phyloP scores from a whole-genome alignment of 1,284 basidiomycete genomes.

The Ganoderma multipileum region DNA sequence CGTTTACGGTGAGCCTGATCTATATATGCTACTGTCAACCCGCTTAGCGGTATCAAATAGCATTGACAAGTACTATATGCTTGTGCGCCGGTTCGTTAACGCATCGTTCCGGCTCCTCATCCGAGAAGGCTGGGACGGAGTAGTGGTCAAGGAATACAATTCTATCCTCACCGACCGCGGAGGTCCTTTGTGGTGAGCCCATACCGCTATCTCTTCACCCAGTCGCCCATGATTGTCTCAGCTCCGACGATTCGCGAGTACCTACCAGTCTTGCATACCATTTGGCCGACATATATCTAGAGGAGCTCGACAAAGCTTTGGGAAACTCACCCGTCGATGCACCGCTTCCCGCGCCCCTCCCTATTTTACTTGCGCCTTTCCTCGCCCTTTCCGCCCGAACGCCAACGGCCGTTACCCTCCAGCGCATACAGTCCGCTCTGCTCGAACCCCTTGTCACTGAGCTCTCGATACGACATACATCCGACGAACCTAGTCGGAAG shows the following conservation, averaged over 20 bases:
- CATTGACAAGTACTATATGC: conserved; percentile 97
- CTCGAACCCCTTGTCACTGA: conserved; percentile 69
- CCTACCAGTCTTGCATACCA: conserved; percentile 87
- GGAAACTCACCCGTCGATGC: conserved; percentile 30
- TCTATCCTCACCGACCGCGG: conserved; percentile 65
- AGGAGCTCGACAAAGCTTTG: conserved; percentile 86
- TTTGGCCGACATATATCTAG: conserved; percentile 88
- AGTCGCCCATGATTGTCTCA: conserved; percentile 39
- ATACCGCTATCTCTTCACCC: not conserved
- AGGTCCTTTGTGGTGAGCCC: conserved; percentile 80
- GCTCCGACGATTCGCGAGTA: conserved; percentile 75
- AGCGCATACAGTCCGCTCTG: conserved; percentile 69
- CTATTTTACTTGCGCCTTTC: conserved; percentile 71
- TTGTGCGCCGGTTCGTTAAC: conserved; percentile 89
- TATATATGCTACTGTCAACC: not conserved
- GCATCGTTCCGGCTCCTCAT: conserved; percentile 85
- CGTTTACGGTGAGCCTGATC: conserved; percentile 70
- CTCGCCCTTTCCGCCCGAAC: conserved; percentile 73
- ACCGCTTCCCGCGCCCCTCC: conserved; percentile 60
- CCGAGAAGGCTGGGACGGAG: conserved; percentile 71
- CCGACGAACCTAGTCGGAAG: conserved; percentile 47
- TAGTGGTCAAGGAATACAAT: conserved; percentile 67
- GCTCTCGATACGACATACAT: conserved; percentile 42
- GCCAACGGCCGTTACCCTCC: conserved; percentile 65
- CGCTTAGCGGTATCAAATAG: conserved; percentile 47